These are phyloP conservation scores for Ustilago sp. DNA, from an alignment of 1,284 basidiomycete genomes.

Conservation along the genomic window DNA sequence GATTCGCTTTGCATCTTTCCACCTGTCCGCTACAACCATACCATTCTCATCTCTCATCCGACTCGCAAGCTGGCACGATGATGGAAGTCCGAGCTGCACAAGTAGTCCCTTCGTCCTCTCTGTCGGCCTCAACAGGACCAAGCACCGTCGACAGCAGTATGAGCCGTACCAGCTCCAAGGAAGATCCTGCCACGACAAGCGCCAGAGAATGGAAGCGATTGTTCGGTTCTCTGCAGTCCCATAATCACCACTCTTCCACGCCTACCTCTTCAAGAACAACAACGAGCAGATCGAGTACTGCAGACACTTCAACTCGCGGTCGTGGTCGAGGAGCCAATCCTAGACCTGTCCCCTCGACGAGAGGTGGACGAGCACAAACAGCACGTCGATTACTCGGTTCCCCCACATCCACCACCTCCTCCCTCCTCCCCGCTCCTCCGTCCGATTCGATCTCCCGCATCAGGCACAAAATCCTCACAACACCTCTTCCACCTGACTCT, in stretches of 20 bases:
- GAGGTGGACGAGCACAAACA: constrained; percentile 5
- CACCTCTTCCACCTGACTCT: constrained; percentile 32
- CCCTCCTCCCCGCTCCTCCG: neutral
- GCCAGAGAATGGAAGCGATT: constrained; percentile 36
- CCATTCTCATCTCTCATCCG: neutral
- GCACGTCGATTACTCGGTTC: constrained; percentile 15
- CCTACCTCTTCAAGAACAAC: neutral
- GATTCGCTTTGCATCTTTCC: constrained; percentile 1
- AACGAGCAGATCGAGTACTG: neutral
- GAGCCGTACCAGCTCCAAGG: constrained; percentile 19
- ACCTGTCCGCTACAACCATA: neutral
- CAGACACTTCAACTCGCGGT: neutral
- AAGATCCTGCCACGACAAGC: constrained; percentile 11
- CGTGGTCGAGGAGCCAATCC: constrained; percentile 9
- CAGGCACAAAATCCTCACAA: constrained; percentile 42
- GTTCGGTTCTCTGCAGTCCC: constrained; percentile 25
- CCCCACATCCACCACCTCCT: constrained; percentile 9
- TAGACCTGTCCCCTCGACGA: neutral
- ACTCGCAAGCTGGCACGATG: neutral
- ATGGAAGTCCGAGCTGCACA: constrained; percentile 7
- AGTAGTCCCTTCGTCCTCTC: neutral
- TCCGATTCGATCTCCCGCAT: constrained; percentile 35
- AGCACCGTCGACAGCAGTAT: constrained; percentile 25
- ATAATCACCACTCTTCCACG: neutral
- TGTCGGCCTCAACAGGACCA: constrained; percentile 6